Evolutionary conservation across 2,329 filamentous ascomycete species (phyloP).

Genomic region (Pseudocercospora eumusae): DNA sequence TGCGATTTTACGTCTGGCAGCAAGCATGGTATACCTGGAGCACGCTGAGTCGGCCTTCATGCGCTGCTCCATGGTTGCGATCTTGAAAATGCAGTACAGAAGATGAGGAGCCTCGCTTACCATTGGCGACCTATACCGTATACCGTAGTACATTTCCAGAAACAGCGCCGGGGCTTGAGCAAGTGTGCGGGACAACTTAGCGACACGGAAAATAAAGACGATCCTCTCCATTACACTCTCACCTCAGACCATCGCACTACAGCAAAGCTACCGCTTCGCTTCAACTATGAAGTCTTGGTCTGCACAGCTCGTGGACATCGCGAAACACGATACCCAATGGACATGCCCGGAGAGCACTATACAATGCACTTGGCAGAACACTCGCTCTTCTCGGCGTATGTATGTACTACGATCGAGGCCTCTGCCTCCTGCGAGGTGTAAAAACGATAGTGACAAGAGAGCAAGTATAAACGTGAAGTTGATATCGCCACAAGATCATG

Average conservation of each 20-base stretch:
- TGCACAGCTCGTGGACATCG: not conserved
- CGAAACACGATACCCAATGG: not conserved
- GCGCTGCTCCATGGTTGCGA: no score
- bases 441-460: not conserved
- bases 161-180: not conserved
- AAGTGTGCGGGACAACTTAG: not conserved
- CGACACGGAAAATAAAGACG: slow-evolving; percentile 7
- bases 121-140: not conserved
- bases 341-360: slow-evolving; percentile 11
- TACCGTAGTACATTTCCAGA: not conserved
- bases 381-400: not conserved
- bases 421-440: not conserved
- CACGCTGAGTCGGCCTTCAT: no score
- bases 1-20: no score
- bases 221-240: not conserved
- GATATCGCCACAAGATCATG: not conserved
- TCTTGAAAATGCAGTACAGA: not conserved
- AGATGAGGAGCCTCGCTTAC: not conserved
- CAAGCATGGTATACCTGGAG: no score
- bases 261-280: slow-evolving; percentile 13
- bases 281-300: not conserved
- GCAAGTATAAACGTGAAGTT: not conserved
- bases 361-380: slow-evolving; percentile 10
- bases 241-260: not conserved
- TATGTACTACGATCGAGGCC: not conserved